A percentile compares a stretch with the other conserved stretches of the same genome.
Conservation (phyloP, 208 protist species). For the Acanthamoeba triangularis region DNA sequence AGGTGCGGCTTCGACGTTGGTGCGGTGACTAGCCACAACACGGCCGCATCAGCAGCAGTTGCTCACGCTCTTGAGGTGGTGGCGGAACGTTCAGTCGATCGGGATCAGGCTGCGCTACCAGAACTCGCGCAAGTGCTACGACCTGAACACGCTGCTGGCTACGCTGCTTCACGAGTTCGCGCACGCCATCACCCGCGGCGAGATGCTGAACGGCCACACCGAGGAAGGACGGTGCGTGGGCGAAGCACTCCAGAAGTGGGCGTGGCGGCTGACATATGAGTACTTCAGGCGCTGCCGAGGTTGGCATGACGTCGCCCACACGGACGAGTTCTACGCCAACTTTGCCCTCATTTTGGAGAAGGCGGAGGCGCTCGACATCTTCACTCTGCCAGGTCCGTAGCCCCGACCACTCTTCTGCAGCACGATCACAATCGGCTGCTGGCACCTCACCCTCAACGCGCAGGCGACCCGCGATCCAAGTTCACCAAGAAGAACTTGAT, state of each 20-base stretch:
- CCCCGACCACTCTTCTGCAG: background rate
- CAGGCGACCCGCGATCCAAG: conserved; percentile 8
- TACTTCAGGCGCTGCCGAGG: background rate
- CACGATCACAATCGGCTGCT: background rate
- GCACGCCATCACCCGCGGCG: conserved; percentile 19
- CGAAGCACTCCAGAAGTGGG: background rate
- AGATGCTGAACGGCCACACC: conserved; percentile 31
- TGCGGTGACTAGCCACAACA: too few species aligned
- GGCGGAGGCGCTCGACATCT: background rate
- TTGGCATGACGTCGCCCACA: conserved; percentile 20
- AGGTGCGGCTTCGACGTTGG: background rate
- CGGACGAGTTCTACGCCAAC: conserved; percentile 40
- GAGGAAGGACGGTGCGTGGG: background rate
- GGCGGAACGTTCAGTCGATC: background rate
- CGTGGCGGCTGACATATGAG: too few species aligned
- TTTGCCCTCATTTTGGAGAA: conserved; percentile 28
- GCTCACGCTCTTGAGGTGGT: too few species aligned
- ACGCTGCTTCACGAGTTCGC: conserved; percentile 42
- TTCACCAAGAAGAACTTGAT: conserved; percentile 49
- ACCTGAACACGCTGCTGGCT: conserved; percentile 20
- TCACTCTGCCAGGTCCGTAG: background rate
- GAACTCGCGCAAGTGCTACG: conserved; percentile 60
- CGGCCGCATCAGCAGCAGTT: too few species aligned
- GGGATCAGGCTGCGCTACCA: conserved; percentile 22
- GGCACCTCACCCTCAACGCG: background rate